These are phyloP conservation scores for Hanseniaspora opuntiae DNA, from an alignment of 805 yeast species.

Conservation along the genomic window DNA sequence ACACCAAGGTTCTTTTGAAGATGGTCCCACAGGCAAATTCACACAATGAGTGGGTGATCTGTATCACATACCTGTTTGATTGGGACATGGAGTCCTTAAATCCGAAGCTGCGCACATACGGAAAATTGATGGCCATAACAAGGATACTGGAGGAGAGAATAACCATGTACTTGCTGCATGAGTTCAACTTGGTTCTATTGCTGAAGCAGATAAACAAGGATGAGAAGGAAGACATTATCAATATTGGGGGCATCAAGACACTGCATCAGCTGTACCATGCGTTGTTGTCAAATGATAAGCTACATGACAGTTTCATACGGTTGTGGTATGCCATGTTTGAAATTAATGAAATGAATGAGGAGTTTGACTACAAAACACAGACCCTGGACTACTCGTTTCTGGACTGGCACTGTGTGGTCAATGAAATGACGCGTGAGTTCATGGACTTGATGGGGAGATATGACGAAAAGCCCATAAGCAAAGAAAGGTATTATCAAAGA, in stretches of 20 bases:
- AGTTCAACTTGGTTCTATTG: not conserved
- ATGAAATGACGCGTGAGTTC: conserved; percentile 1
- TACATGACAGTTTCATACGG: not conserved
- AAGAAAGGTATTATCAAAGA: not conserved
- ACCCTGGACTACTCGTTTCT: not conserved
- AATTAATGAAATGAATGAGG: not conserved
- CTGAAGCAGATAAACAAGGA: not conserved
- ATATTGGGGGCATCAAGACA: not conserved
- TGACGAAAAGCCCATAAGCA: not conserved
- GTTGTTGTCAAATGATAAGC: not conserved
- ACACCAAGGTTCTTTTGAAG: not conserved
- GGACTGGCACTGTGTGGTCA: conserved; percentile 2
- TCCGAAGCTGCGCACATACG: not conserved
- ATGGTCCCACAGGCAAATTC: not conserved
- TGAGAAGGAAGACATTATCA: not conserved
- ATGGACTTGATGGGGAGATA: not conserved
- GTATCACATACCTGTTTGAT: not conserved
- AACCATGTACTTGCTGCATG: not conserved
- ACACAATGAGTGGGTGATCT: not conserved
- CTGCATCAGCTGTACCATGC: not conserved
- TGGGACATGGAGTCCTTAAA: not conserved
- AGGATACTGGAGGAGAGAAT: not conserved
- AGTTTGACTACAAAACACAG: not conserved
- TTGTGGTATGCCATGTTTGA: not conserved
- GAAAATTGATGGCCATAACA: not conserved